Evolutionary conservation across 352 stramenopile genomes (phyloP).

Genomic region (Globisporangium perplexum): DNA sequence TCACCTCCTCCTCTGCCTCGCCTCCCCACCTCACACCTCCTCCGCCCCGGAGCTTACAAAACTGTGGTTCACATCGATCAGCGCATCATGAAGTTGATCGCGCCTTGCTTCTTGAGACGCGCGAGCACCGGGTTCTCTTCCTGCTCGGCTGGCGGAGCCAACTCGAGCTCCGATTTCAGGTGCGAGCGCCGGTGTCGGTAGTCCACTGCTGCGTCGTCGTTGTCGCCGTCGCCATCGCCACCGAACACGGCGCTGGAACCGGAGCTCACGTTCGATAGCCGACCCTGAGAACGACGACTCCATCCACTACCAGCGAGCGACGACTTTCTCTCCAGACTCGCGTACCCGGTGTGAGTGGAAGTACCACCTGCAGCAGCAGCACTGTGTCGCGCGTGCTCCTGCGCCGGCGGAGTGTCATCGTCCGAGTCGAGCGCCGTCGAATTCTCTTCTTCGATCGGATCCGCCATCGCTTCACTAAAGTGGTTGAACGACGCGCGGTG

Average conservation of each 20-base stretch:
- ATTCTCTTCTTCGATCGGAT: constrained; percentile 62
- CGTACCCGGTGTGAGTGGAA: background rate
- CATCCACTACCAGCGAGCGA: constrained; percentile 15
- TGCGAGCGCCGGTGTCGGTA: constrained; percentile 31
- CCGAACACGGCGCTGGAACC: constrained; percentile 2
- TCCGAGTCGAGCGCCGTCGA: constrained; percentile 47
- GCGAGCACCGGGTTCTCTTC: constrained; percentile 70
- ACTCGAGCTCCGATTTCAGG: constrained; percentile 43
- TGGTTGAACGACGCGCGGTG: constrained; percentile 56
- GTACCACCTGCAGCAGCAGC: background rate
- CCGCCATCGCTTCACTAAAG: constrained; percentile 42
- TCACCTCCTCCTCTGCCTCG: too few species aligned
- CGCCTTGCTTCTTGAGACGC: constrained; percentile 73
- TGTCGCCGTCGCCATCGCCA: constrained; percentile 22
- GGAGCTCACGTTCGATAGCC: constrained; percentile 26
- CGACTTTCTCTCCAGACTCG: constrained; percentile 17
- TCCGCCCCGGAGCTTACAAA: too few species aligned
- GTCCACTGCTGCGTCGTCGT: constrained; percentile 30
- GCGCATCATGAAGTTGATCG: constrained; percentile 83
- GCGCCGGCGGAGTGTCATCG: constrained; percentile 7
- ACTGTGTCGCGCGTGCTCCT: background rate
- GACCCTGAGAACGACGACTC: constrained; percentile 13
- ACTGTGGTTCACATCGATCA: constrained; percentile 14
- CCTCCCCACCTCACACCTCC: too few species aligned
- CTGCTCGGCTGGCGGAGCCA: constrained; percentile 17